phyloP scores from a whole-genome alignment of 2,329 filamentous ascomycete species.

The Alternaria tenuissima region DNA sequence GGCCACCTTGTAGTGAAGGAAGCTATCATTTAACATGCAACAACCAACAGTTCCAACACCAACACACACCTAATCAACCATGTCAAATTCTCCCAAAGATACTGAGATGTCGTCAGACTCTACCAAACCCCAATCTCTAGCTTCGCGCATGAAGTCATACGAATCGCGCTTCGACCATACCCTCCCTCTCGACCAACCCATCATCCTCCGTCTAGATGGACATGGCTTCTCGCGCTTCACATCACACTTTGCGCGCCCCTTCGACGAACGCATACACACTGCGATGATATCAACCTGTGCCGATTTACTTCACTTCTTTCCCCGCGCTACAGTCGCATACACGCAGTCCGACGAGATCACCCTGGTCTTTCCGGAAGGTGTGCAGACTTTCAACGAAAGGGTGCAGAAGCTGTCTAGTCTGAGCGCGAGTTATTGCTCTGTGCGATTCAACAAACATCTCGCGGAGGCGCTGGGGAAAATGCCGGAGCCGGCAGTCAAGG shows the following conservation, averaged over 20 bases:
- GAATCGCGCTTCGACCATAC: slow-evolving; percentile 37
- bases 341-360: slow-evolving; percentile 48
- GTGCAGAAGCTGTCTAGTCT: slow-evolving; percentile 43
- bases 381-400: slow-evolving; percentile 39
- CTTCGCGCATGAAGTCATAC: slow-evolving; percentile 45
- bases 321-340: slow-evolving; percentile 40
- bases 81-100: not conserved
- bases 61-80: not conserved
- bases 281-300: slow-evolving; percentile 39
- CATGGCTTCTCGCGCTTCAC: slow-evolving; percentile 45
- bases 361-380: slow-evolving; percentile 39
- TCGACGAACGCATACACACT: slow-evolving; percentile 43
- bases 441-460: slow-evolving; percentile 40
- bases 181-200: slow-evolving; percentile 28
- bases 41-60: not conserved
- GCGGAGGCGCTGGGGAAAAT: slow-evolving; percentile 13
- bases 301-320: slow-evolving; percentile 40
- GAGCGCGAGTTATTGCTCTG: slow-evolving; percentile 38
- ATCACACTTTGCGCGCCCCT: slow-evolving; percentile 36
- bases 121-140: slow-evolving; percentile 23
- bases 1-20: not conserved
- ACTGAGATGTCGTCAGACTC: not conserved
- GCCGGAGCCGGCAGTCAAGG: slow-evolving; percentile 31
- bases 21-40: not conserved
- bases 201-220: slow-evolving; percentile 42